A percentile compares a stretch with the other conserved stretches of the same genome.
Evolutionary conservation across 306 rosid genomes (phyloP).

Genomic region (Cucurbita argyrosperma): DNA sequence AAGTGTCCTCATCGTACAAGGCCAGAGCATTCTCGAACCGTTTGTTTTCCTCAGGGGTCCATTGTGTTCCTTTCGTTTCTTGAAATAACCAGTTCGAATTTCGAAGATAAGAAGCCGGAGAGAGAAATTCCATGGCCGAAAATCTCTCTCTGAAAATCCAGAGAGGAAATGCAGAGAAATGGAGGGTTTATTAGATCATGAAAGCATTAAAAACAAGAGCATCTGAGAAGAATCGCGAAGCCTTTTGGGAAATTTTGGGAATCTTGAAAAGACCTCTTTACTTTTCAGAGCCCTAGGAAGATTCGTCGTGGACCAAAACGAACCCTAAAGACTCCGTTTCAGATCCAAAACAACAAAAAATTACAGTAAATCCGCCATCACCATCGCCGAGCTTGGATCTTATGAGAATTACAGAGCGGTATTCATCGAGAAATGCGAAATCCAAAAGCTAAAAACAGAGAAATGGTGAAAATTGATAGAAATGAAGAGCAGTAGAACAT

Average conservation of each 20-base stretch:
- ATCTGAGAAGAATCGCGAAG: not conserved
- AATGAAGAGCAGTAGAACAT: not conserved
- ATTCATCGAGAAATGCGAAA: not conserved
- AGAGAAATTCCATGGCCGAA: constrained; percentile 26
- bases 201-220: not conserved
- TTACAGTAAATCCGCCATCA: not conserved
- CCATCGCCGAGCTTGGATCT: not conserved
- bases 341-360: not conserved
- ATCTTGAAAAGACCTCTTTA: constrained; percentile 17
- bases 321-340: not conserved
- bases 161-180: not conserved
- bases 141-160: not conserved
- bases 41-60: constrained; percentile 80
- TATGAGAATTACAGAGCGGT: not conserved
- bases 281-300: not conserved
- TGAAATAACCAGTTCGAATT: constrained; percentile 69
- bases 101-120: constrained; percentile 50
- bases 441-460: not conserved
- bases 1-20: constrained; percentile 47
- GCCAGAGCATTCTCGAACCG: constrained; percentile 79
- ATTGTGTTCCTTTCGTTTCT: constrained; percentile 50
- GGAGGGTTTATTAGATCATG: not conserved
- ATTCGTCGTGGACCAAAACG: not conserved
- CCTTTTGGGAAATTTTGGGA: constrained; percentile 11
- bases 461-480: not conserved